Evolutionary conservation across 176 grass and related monocot species (phyloP), one percentile per base, ranked within the genome.

Genomic region (Musa schizocarpa): DNA sequence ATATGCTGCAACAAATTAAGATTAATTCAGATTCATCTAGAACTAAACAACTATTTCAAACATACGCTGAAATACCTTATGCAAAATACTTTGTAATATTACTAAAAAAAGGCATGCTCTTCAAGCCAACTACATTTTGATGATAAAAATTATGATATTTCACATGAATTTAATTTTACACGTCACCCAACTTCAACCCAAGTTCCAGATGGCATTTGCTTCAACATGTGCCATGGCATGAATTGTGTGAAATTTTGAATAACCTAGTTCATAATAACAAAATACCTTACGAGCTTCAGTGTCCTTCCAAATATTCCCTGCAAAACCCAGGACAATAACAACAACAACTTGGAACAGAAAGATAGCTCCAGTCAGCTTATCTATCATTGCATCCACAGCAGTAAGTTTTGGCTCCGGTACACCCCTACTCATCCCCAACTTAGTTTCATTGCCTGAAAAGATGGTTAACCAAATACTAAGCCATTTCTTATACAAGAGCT

Each of bases 371-470:
- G 89, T 96, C 79, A 96, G 82, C 77, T 86, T 96, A 79, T 96
- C 93, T 57, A 96, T 81, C 83, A 96, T 88, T 66, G 74, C 80
- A 92, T 96, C 93, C 72, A 88, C 81, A 74, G 93, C 83, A 63
- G 93, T 96, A 80, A 92, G 77, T 73, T 96, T 96, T 50, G 89
- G 82, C 68, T 88, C 85, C 74, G 87, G 81, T 73, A 82, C 84
- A 81, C 89, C 93, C 72, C 85, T 83, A 67, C 89, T 96, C 90
- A 96, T 96, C 73, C 93, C 93, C 53, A 82, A 90, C 77, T 92
- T 96, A 16, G 93, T 92, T 88, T 90, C 87, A 78, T 96, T 92
- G 69, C 93, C 93, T 96, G 74, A 53, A 83, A 61, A 75, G 49
- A 75, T 72, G 64, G 68, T 82, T 62, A 79, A 55, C 22, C 27